Base-by-base conservation (phyloP, 2,329 filamentous ascomycete genomes). In the Aureobasidium leucospermi region DNA sequence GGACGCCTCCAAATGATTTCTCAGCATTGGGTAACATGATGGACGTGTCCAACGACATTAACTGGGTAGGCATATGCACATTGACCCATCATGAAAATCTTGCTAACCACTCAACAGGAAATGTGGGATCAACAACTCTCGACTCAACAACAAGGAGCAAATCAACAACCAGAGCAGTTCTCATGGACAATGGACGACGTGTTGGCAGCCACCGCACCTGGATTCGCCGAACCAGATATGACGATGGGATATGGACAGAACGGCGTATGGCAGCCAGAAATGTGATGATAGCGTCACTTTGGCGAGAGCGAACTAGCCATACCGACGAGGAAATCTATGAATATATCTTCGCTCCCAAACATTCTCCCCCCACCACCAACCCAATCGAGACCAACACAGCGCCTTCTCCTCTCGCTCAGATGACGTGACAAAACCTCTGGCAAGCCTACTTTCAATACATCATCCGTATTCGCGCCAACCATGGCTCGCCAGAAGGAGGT, bases 1-100 rank as follows among this genome's bases (percentile, higher is more conserved):
- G 31, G 46, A n/a, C 9, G 8, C 6, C 31, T 9, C 49, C 16
- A 34, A 48, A 63, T 6, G 69, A 70, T 41, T 67, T 68, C 52
- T 63, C 63, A 28, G 63, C 65, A 38, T 66, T 71, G 8, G 68
- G 64, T 34, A 63, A 68, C 38, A 70, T 71, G 67, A 65, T 71
- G 34, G 68, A 70, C 46, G 55, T 65, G 23, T 58, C 62, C 3
- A 60, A 47, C 23, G 63, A 66, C 23, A 64, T 71, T n/a, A 65
- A 71, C 46, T 71, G 69, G 69, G 67, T 69, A 55, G 65, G 59
- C 38, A 7, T 11, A 1, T 36, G 9, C 45, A 38, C 32, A 11
- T 6, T 2, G 6, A 39, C 13, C 15, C 5, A 23, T 10, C 9
- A n/a, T 4, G 7, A 29, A 13, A 16, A 31, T 6, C 16, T n/a